A percentile compares a stretch with the other conserved stretches of the same genome.
Evolutionary conservation across 2,329 filamentous ascomycete genomes (phyloP).

Genomic region (Dichotomopilus funicola): DNA sequence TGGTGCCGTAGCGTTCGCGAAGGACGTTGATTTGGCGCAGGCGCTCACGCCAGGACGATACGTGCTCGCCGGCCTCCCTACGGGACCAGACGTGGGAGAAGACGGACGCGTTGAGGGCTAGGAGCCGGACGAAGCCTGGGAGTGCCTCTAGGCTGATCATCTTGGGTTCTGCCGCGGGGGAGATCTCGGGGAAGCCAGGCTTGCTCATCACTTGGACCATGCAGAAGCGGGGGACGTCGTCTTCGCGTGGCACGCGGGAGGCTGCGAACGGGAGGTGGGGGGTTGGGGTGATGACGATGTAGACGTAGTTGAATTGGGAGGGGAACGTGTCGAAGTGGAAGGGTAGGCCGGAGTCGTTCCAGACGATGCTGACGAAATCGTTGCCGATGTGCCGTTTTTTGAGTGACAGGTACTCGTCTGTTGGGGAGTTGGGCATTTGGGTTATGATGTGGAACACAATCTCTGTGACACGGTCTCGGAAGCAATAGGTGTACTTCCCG

Average conservation of each 20-base stretch:
- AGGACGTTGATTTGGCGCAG: constrained; percentile 78
- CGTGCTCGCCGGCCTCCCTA: constrained; percentile 69
- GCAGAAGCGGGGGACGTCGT: constrained; percentile 57
- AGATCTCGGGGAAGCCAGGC: constrained; percentile 84
- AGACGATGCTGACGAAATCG: constrained; percentile 96
- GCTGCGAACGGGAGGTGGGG: constrained; percentile 71
- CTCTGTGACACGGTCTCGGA: constrained; percentile 91
- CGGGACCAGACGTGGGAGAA: constrained; percentile 88
- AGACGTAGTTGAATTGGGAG: constrained; percentile 92
- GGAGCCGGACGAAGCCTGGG: constrained; percentile 75
- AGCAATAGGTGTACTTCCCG: constrained; percentile 83
- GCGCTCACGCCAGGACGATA: constrained; percentile 84
- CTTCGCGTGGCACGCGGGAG: constrained; percentile 39
- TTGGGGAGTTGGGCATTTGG: constrained; percentile 87
- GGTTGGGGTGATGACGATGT: constrained; percentile 90
- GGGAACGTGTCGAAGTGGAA: constrained; percentile 90
- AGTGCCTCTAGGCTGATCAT: constrained; percentile 78
- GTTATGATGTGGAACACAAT: constrained; percentile 94
- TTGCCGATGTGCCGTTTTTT: constrained; percentile 98
- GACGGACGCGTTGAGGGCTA: constrained; percentile 88
- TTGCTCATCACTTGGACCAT: constrained; percentile 85
- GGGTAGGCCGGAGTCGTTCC: constrained; percentile 88
- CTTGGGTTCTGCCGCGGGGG: constrained; percentile 81
- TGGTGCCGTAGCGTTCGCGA: constrained; percentile 58
- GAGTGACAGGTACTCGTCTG: constrained; percentile 66